Evolutionary conservation across 208 protist species (phyloP).

Genomic region (Trypanosoma melophagium): DNA sequence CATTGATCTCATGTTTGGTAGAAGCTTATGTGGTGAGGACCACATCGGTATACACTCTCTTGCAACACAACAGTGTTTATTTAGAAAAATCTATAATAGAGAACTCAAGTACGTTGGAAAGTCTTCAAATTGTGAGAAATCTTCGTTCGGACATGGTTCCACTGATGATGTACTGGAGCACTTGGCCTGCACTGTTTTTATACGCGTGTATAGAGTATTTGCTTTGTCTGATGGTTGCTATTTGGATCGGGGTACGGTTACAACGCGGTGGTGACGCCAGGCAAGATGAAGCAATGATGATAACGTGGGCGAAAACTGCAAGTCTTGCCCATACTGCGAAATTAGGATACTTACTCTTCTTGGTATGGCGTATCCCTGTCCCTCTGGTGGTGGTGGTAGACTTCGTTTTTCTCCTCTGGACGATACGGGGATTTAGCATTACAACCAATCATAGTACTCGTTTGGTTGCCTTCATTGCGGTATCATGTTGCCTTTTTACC

Average conservation of each 20-base stretch:
- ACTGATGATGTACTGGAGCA: constrained; percentile 48
- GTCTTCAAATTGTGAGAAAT: constrained; percentile 71
- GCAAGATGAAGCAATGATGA: constrained; percentile 40
- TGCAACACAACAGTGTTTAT: not conserved
- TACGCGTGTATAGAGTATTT: constrained; percentile 62
- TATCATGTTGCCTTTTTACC: constrained; percentile 34
- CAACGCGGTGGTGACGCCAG: constrained; percentile 11
- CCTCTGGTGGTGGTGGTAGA: constrained; percentile 67
- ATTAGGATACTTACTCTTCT: constrained; percentile 65
- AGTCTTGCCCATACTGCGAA: constrained; percentile 60
- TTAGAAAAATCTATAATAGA: not conserved
- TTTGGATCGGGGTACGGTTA: constrained; percentile 52
- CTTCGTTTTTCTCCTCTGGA: constrained; percentile 65
- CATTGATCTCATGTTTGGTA: constrained; percentile 56
- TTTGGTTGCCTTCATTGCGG: constrained; percentile 31
- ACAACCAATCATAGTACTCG: constrained; percentile 18
- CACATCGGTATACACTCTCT: constrained; percentile 35
- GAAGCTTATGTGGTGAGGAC: constrained; percentile 75
- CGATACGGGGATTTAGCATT: constrained; percentile 54
- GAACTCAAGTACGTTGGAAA: constrained; percentile 24
- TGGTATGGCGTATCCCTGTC: constrained; percentile 76
- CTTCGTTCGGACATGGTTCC: constrained; percentile 37
- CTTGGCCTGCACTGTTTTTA: constrained; percentile 57
- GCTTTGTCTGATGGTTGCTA: constrained; percentile 44
- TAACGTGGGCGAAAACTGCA: constrained; percentile 58